phyloP scores from a whole-genome alignment of 2,329 filamentous ascomycete genomes.

The Colletotrichum kahawae region DNA sequence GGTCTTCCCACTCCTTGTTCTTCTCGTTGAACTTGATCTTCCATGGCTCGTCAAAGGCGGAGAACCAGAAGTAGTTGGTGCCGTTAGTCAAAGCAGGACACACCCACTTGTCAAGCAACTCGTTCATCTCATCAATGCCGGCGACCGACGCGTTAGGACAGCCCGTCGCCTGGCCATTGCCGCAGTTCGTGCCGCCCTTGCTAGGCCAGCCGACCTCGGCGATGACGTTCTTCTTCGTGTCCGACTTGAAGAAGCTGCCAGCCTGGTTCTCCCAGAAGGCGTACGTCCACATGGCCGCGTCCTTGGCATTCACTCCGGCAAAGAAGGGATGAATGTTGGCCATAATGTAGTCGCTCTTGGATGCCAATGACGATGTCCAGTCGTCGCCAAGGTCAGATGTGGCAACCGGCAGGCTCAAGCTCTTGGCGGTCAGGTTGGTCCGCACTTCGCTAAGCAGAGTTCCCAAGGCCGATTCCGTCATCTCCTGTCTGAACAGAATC shows the following conservation, averaged over 20 bases:
- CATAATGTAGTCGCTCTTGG: constrained; percentile 86
- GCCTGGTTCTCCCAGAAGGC: constrained; percentile 80
- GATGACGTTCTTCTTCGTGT: constrained; percentile 75
- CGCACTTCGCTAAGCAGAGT: constrained; percentile 71
- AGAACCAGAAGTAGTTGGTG: constrained; percentile 97
- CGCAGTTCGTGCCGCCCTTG: constrained; percentile 69
- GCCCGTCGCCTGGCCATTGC: constrained; percentile 27
- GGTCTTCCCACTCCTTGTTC: constrained; percentile 85
- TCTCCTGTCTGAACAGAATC: constrained; percentile 77
- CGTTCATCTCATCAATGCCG: constrained; percentile 80
- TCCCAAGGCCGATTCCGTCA: constrained; percentile 69
- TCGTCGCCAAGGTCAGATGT: constrained; percentile 90
- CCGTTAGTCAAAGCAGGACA: constrained; percentile 80
- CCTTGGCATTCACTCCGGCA: constrained; percentile 71
- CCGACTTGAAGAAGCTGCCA: constrained; percentile 65
- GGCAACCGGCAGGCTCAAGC: constrained; percentile 74
- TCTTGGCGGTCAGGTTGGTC: constrained; percentile 70
- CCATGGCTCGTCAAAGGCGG: constrained; percentile 97
- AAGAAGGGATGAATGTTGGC: constrained; percentile 98
- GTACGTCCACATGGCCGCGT: constrained; percentile 81
- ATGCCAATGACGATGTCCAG: constrained; percentile 75
- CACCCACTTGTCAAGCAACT: constrained; percentile 86
- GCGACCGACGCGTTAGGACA: constrained; percentile 77
- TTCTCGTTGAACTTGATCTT: constrained; percentile 76
- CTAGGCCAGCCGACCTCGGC: constrained; percentile 93